Evolutionary conservation across 106 monocot species (phyloP), one percentile per base, ranked within the genome.

Genomic region (Agapanthus africanus): DNA sequence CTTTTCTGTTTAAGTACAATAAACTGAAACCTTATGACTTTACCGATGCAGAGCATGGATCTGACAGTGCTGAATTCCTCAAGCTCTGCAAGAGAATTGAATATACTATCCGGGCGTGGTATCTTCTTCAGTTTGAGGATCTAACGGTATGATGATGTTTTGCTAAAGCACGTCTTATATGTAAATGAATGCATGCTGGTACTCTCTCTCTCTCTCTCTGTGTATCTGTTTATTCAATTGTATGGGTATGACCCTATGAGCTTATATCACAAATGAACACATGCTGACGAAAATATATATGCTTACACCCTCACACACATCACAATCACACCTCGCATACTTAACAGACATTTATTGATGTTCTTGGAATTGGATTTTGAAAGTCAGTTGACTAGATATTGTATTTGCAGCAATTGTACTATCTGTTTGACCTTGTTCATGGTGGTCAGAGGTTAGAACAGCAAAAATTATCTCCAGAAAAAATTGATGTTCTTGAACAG

Each of bases 71-170:
- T 14, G 88, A 84, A 49, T 88, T 88, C 74, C 62, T 88, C 59
- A 88, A 84, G 71, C 77, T 88, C 38, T 88, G 84, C 74, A 88
- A 88, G 77, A 81, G 84, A 67, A 68, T 88, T 68, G 88, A 88
- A 46, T 88, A 88, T 59, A 88, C 77, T 19, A 77, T 88, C 42
- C 73, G 88, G 31, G 88, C 88, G 31, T 88, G 88, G 88, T 88
- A 84, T 77, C 88, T 84, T 66, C 74, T 88, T 67, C 88, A 88
- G 39, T 88, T 88, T 57, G 88, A 88, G 72, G 88, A 88, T 79
- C 42, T 88, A 40, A 84, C 84, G 88, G 88, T 88, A 70, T 37
- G 57, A 4, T 49, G 0, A 9, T 37, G 35, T 35, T 54, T 6
- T 42, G 3, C 42, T 31, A 3, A 42, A 39, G 37, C 15, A 59